These are phyloP conservation scores for Rhizophagus prolifer DNA, from an alignment of 192 early-diverging fungal genomes.

Conservation along the genomic window DNA sequence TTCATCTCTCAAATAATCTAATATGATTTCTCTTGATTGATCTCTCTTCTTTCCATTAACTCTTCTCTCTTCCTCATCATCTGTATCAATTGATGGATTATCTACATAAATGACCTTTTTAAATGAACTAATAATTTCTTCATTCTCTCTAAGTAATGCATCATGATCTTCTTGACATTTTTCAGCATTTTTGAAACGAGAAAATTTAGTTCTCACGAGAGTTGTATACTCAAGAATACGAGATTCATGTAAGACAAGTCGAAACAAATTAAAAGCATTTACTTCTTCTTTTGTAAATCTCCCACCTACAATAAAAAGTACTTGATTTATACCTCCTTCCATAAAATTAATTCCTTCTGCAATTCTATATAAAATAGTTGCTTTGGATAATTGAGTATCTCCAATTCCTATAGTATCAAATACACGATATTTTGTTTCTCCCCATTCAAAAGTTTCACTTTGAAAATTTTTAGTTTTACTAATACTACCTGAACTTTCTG, in stretches of 20 bases:
- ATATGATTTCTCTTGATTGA: background rate
- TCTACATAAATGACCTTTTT: background rate
- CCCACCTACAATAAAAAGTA: conserved; percentile 3
- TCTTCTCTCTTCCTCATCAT: background rate
- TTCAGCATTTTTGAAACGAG: background rate
- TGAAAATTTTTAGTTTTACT: background rate
- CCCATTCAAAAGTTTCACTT: background rate
- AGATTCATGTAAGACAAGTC: background rate
- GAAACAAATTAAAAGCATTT: background rate
- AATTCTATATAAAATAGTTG: background rate
- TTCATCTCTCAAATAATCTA: background rate
- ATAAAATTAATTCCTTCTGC: background rate
- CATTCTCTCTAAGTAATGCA: too few relatives aligned
- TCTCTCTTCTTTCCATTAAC: background rate
- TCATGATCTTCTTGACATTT: background rate
- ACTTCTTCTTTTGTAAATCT: conserved; percentile 11
- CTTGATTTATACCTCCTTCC: conserved; percentile 15
- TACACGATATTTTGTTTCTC: conserved; percentile 5
- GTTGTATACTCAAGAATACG: background rate
- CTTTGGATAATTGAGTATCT: background rate
- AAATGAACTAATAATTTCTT: background rate
- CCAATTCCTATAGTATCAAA: conserved; percentile 17
- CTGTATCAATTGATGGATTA: background rate
- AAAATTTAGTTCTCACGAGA: conserved; percentile 1
- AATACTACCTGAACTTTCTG: background rate